phyloP scores from a whole-genome alignment of 495 filamentous ascomycete species.

The Penicillium pancosmium region DNA sequence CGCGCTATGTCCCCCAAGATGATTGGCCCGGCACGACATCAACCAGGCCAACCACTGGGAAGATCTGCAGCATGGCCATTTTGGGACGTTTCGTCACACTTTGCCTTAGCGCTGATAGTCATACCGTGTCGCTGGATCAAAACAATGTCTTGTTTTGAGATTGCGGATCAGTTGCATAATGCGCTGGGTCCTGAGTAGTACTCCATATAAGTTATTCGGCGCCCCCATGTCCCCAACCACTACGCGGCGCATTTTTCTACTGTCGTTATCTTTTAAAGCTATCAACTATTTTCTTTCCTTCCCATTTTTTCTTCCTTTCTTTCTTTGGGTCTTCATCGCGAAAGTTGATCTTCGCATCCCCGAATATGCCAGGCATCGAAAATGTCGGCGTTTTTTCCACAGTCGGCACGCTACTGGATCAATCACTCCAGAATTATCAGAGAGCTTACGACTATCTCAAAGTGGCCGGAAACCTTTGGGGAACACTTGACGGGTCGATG shows the following conservation, averaged over 20 bases:
- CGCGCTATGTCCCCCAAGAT: neutral
- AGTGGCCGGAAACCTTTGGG: neutral
- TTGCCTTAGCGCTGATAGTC: neutral
- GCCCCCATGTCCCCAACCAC: neutral
- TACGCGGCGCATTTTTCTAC: too few relatives aligned
- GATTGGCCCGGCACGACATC: neutral
- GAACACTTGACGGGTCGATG: neutral
- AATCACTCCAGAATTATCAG: neutral
- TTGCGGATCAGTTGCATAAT: neutral
- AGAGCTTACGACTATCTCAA: neutral
- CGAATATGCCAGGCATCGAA: neutral
- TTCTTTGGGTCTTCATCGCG: neutral
- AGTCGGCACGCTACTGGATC: neutral
- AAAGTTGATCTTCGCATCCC: neutral
- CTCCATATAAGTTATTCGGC: neutral
- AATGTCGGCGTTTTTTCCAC: conserved; percentile 1
- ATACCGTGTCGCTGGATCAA: neutral
- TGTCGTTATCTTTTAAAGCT: neutral
- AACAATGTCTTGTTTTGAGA: neutral
- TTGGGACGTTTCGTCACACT: neutral
- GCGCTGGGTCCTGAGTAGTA: neutral
- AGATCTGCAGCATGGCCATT: neutral
- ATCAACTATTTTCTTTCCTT: neutral
- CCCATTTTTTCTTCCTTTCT: neutral
- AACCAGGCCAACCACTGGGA: neutral